Conservation (phyloP, 2,329 filamentous ascomycete species). For the Didymella pomorum region DNA sequence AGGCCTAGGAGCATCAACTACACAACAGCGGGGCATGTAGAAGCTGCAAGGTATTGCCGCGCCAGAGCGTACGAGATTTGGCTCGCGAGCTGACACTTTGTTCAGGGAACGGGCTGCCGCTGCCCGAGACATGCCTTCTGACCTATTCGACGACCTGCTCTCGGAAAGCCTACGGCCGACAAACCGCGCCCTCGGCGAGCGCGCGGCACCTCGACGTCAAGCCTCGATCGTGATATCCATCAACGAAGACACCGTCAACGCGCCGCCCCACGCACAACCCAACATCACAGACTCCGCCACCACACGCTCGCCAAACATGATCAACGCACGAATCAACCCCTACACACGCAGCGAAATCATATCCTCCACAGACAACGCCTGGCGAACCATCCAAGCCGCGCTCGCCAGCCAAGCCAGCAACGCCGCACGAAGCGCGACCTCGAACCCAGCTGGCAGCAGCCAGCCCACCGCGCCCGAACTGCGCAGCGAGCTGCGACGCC, state of each 20-base stretch:
- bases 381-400: slow-evolving; percentile 59
- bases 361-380: slow-evolving; percentile 52
- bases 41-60: slow-evolving; percentile 37
- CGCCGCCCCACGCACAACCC: slow-evolving; percentile 24
- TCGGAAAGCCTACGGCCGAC: slow-evolving; percentile 35
- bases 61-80: slow-evolving; percentile 3
- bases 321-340: slow-evolving; percentile 43
- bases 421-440: slow-evolving; percentile 20
- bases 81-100: slow-evolving; percentile 18
- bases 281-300: slow-evolving; percentile 43
- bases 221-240: slow-evolving; percentile 52
- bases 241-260: slow-evolving; percentile 38
- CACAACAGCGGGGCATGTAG: slow-evolving; percentile 37
- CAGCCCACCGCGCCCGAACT: slow-evolving; percentile 42
- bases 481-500: slow-evolving; percentile 44
- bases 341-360: slow-evolving; percentile 46
- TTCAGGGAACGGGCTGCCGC: slow-evolving; percentile 30
- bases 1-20: slow-evolving; percentile 56
- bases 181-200: slow-evolving; percentile 30
- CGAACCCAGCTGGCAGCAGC: slow-evolving; percentile 14
- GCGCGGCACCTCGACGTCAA: slow-evolving; percentile 48
- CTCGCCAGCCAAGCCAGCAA: slow-evolving; percentile 48
- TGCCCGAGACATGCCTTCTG: slow-evolving; percentile 23
- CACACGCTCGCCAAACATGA: slow-evolving; percentile 43
- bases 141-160: slow-evolving; percentile 23